A percentile compares a stretch with the other conserved stretches of the same genome.
Evolutionary conservation across 2,329 filamentous ascomycete species (phyloP).

Genomic region (Dothiorella sarmentorum): DNA sequence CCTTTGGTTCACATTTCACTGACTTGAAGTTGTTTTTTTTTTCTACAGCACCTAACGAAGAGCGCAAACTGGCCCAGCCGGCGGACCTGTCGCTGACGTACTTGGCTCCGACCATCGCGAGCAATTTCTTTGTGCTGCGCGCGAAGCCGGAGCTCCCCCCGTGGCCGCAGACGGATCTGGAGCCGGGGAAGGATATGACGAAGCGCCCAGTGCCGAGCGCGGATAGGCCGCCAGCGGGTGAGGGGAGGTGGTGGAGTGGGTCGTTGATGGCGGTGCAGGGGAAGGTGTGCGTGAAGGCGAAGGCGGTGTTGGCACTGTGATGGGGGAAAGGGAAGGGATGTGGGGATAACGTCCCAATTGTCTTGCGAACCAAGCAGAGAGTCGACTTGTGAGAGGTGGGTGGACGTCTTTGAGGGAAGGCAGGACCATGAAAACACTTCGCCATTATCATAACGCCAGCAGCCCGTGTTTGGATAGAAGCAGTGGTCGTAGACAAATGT

Average conservation of each 20-base stretch:
- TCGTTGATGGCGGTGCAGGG: slow-evolving; percentile 54
- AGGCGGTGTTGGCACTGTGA: slow-evolving; percentile 21
- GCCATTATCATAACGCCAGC: no score
- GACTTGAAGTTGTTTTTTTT: no score
- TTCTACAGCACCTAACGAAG: background rate
- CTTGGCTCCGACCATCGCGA: slow-evolving; percentile 56
- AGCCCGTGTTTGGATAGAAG: no score
- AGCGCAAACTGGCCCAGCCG: background rate
- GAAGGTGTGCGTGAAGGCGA: slow-evolving; percentile 56
- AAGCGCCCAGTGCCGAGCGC: slow-evolving; percentile 30
- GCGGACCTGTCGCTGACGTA: slow-evolving; percentile 54
- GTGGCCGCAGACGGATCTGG: slow-evolving; percentile 27
- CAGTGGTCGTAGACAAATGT: no score
- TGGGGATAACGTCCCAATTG: no score
- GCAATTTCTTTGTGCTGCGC: slow-evolving; percentile 62
- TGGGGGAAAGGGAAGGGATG: background rate
- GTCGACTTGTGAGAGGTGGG: no score
- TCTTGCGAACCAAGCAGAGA: no score
- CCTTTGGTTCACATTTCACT: background rate
- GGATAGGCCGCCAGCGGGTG: slow-evolving; percentile 20
- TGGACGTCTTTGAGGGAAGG: no score
- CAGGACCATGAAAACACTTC: no score
- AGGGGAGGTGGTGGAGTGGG: slow-evolving; percentile 49
- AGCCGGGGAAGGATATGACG: slow-evolving; percentile 35
- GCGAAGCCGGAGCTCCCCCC: slow-evolving; percentile 39